Percentiles rank a stretch among this genome's conserved stretches.
These are phyloP conservation scores for Cutaneotrichosporon sp. DNA, from an alignment of 1,284 basidiomycete genomes.

Conservation along the genomic window DNA sequence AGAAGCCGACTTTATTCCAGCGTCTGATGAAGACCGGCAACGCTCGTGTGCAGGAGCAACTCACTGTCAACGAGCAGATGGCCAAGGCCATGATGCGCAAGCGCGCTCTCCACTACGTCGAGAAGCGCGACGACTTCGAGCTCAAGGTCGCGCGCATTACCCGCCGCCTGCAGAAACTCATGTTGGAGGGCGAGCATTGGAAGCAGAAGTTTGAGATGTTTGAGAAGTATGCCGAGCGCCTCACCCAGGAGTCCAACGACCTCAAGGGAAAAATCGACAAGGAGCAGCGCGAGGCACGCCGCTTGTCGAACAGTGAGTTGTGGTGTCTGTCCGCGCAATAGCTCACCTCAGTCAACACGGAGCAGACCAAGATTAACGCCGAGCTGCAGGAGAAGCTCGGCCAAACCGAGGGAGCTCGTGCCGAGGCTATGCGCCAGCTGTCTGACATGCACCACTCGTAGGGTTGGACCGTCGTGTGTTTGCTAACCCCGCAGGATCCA, in stretches of 20 bases:
- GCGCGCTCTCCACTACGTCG: slow-evolving; percentile 69
- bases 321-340: not conserved
- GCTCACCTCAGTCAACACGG: slow-evolving; percentile 31
- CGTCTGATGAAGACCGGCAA: slow-evolving; percentile 69
- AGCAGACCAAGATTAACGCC: slow-evolving; percentile 41
- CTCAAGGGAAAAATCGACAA: slow-evolving; percentile 54
- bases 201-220: slow-evolving; percentile 55
- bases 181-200: slow-evolving; percentile 56
- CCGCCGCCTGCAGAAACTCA: slow-evolving; percentile 52
- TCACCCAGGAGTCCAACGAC: slow-evolving; percentile 53
- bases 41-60: slow-evolving; percentile 68
- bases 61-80: slow-evolving; percentile 74
- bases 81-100: slow-evolving; percentile 77
- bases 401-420: slow-evolving; percentile 47
- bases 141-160: slow-evolving; percentile 61
- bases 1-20: slow-evolving; percentile 83
- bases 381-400: slow-evolving; percentile 44
- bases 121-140: slow-evolving; percentile 85
- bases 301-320: slow-evolving; percentile 44
- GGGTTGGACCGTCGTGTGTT: slow-evolving; percentile 7
- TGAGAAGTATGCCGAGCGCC: slow-evolving; percentile 54
- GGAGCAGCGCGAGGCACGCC: slow-evolving; percentile 52
- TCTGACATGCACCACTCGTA: slow-evolving; percentile 51
- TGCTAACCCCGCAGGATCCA: slow-evolving; percentile 37
- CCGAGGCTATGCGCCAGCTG: slow-evolving; percentile 50